Evolutionary conservation across 2,329 filamentous ascomycete genomes (phyloP).

Genomic region (Arthrinium phaeospermum): DNA sequence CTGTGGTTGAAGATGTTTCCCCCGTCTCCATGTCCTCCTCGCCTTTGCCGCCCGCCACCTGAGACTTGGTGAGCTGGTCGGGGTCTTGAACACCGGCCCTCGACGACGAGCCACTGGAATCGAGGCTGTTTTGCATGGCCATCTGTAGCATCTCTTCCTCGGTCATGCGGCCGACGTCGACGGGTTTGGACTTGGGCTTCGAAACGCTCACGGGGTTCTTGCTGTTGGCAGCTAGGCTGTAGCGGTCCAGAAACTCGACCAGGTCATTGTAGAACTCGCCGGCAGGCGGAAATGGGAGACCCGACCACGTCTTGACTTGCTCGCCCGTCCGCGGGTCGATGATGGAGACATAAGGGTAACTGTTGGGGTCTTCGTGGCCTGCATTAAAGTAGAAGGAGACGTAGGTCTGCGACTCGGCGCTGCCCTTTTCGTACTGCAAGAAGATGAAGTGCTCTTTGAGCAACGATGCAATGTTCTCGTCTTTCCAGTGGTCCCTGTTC

Average conservation of each 20-base stretch:
- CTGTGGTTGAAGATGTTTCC: slow-evolving; percentile 29
- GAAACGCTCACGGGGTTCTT: slow-evolving; percentile 91
- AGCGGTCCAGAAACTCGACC: slow-evolving; percentile 95
- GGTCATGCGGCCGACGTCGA: slow-evolving; percentile 86
- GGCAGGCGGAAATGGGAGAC: slow-evolving; percentile 75
- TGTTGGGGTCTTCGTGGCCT: slow-evolving; percentile 78
- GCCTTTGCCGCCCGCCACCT: slow-evolving; percentile 50
- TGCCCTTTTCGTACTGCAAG: slow-evolving; percentile 89
- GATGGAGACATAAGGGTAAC: slow-evolving; percentile 95
- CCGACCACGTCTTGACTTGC: slow-evolving; percentile 96
- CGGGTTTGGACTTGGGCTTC: slow-evolving; percentile 72
- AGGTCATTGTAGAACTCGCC: slow-evolving; percentile 88
- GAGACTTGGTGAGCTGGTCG: slow-evolving; percentile 81
- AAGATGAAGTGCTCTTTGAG: slow-evolving; percentile 94
- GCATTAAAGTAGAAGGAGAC: slow-evolving; percentile 87
- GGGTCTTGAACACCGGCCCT: slow-evolving; percentile 74
- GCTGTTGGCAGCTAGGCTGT: slow-evolving; percentile 84
- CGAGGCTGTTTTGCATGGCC: slow-evolving; percentile 87
- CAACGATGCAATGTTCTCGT: slow-evolving; percentile 76
- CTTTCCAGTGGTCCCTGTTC: slow-evolving; percentile 97
- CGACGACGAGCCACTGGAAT: slow-evolving; percentile 52
- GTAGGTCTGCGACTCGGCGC: slow-evolving; percentile 78
- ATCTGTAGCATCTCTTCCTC: slow-evolving; percentile 98
- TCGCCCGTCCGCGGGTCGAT: slow-evolving; percentile 95
- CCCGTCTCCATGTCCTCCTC: slow-evolving; percentile 62